A percentile compares a stretch with the other conserved stretches of the same genome.
phyloP scores from a whole-genome alignment of 2,329 filamentous ascomycete species.

The Alternaria arbusti region DNA sequence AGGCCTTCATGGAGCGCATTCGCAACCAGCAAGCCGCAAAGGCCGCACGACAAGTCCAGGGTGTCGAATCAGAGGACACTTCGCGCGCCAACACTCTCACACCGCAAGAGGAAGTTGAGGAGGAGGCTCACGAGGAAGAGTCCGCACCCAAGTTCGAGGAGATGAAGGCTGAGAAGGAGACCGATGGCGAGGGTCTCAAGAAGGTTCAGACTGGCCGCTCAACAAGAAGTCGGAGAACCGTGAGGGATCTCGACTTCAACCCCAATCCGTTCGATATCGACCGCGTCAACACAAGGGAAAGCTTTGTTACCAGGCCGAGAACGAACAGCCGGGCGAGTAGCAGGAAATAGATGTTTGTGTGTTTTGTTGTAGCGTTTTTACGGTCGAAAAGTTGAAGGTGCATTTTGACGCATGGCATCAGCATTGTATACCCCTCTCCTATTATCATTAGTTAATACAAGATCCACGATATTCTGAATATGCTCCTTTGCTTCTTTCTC shows the following conservation, averaged over 20 bases:
- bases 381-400: conserved; percentile 1
- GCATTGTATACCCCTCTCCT: conserved; percentile 32
- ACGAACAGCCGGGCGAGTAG: conserved; percentile 26
- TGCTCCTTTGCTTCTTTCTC: neutral
- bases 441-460: conserved; percentile 8
- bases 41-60: conserved; percentile 14
- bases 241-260: conserved; percentile 42
- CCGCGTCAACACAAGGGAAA: conserved; percentile 56
- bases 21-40: conserved; percentile 41
- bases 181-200: conserved; percentile 30
- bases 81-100: conserved; percentile 33
- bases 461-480: conserved; percentile 3
- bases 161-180: conserved; percentile 48
- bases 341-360: conserved; percentile 5
- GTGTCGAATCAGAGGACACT: conserved; percentile 24
- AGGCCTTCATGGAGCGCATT: conserved; percentile 62
- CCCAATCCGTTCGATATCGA: conserved; percentile 59
- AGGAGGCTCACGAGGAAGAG: conserved; percentile 34
- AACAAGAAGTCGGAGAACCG: conserved; percentile 29
- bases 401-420: conserved; percentile 15
- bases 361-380: conserved; percentile 7
- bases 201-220: conserved; percentile 40
- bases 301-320: conserved; percentile 44
- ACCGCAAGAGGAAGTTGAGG: conserved; percentile 38
- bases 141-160: conserved; percentile 43